These are phyloP conservation scores for Suillus sp. DNA, from an alignment of 768 basidiomycete species.

Conservation along the genomic window DNA sequence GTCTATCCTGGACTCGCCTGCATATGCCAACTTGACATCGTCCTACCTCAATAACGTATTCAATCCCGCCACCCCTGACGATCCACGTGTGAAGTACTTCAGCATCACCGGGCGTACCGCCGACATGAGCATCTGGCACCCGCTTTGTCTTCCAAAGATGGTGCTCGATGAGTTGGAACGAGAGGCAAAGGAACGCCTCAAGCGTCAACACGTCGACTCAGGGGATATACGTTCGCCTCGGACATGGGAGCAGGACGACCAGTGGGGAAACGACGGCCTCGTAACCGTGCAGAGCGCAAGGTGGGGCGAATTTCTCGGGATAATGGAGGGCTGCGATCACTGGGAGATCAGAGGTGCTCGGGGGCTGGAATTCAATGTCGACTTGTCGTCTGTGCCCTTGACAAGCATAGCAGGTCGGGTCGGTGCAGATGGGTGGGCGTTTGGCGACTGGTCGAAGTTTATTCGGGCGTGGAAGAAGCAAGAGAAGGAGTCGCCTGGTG, in stretches of 20 bases:
- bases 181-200: constrained; percentile 49
- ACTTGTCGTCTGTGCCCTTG: constrained; percentile 54
- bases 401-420: constrained; percentile 35
- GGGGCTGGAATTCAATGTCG: constrained; percentile 70
- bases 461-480: constrained; percentile 63
- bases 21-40: constrained; percentile 92
- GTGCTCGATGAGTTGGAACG: constrained; percentile 86
- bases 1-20: constrained; percentile 91
- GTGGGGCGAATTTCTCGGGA: constrained; percentile 96
- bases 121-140: constrained; percentile 79
- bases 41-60: constrained; percentile 76
- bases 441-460: constrained; percentile 63
- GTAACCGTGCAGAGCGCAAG: constrained; percentile 90
- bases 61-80: constrained; percentile 81
- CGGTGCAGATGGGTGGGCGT: constrained; percentile 47
- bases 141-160: constrained; percentile 95
- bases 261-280: constrained; percentile 89
- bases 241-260: constrained; percentile 49
- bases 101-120: constrained; percentile 82
- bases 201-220: constrained; percentile 36
- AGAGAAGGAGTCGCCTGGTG: constrained; percentile 44
- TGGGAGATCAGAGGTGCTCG: constrained; percentile 93
- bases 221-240: constrained; percentile 30
- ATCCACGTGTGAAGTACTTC: constrained; percentile 86
- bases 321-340: constrained; percentile 89